Evolutionary conservation across 169 alveolate species (phyloP), one percentile per base, ranked within the genome.

Genomic region (Cryptosporidium parvum): DNA sequence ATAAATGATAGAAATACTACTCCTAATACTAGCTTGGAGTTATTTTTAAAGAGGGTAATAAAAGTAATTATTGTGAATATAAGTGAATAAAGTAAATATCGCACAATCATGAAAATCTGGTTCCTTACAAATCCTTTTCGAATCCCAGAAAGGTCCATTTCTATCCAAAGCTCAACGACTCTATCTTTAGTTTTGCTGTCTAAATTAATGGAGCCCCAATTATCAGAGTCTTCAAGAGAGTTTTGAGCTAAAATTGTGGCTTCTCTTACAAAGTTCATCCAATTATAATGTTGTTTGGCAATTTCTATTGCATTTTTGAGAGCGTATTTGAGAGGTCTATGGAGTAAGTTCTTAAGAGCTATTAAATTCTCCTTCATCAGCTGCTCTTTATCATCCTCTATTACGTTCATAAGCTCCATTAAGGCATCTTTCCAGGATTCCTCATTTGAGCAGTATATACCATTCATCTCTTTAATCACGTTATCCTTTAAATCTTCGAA

Each of bases 341-440:
- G 67, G n/a, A 80, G 56, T 12, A 80, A 37, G 39, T 80, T 80
- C 33, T 80, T 80, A 61, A 80, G 68, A 10, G 89, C 61, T 37
- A 62, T 53, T 65, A 80, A 29, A 21, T 80, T 80, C 37, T 80
- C 89, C 35, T 62, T 80, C 52, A 80, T 42, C 62, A 80, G 18
- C 70, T 80, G 89, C 16, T 80, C 75, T 26, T 44, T 80, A 31
- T 80, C 89, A 29, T 80, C 89, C n/a, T 80, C 75, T 42, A 80
- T 80, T 31, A 53, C 59, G 21, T 21, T 61, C 67, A 61, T 45
- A 14, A 80, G 23, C 37, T 80, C 89, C 14, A 21, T 44, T 35
- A 80, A 14, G 23, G 89, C 75, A 44, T 80, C 58, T 12, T 65
- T 80, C 89, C 89, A 80, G 21, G 89, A 65, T 5, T 35, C 39